These are phyloP conservation scores for Penstemon eatonii DNA, from an alignment of 257 asterid genomes.

Conservation along the genomic window DNA sequence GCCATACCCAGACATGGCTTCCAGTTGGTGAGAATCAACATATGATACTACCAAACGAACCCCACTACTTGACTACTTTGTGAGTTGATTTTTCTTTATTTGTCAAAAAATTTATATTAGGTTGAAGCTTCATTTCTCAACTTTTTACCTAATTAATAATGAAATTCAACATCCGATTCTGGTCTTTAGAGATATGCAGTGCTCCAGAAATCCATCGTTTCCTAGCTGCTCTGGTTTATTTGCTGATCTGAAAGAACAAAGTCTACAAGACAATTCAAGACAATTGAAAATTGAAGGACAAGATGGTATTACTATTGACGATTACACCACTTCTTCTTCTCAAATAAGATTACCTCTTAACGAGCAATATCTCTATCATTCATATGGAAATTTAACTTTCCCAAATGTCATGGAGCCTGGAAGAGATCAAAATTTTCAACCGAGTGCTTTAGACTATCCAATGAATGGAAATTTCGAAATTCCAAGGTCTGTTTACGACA, in stretches of 20 bases:
- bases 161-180: not conserved
- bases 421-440: constrained; percentile 49
- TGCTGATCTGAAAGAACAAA: constrained; percentile 41
- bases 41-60: constrained; percentile 46
- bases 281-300: constrained; percentile 40
- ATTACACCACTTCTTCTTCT: constrained; percentile 50
- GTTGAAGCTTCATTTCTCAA: not conserved
- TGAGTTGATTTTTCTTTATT: constrained; percentile 28
- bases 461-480: constrained; percentile 55
- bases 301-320: constrained; percentile 57
- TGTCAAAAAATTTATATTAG: not conserved
- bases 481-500: constrained; percentile 51
- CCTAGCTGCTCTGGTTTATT: constrained; percentile 50
- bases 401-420: constrained; percentile 52
- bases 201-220: constrained; percentile 46
- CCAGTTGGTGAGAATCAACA: constrained; percentile 53
- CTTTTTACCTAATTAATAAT: not conserved
- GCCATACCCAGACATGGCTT: constrained; percentile 54
- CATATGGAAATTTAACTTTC: constrained; percentile 43
- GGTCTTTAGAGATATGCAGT: constrained; percentile 50
- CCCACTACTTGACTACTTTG: constrained; percentile 56
- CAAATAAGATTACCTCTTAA: constrained; percentile 51
- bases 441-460: constrained; percentile 47
- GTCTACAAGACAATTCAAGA: constrained; percentile 42
- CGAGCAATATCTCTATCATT: constrained; percentile 47